phyloP scores from a whole-genome alignment of 1,284 basidiomycete species.

The Ustilago curta region DNA sequence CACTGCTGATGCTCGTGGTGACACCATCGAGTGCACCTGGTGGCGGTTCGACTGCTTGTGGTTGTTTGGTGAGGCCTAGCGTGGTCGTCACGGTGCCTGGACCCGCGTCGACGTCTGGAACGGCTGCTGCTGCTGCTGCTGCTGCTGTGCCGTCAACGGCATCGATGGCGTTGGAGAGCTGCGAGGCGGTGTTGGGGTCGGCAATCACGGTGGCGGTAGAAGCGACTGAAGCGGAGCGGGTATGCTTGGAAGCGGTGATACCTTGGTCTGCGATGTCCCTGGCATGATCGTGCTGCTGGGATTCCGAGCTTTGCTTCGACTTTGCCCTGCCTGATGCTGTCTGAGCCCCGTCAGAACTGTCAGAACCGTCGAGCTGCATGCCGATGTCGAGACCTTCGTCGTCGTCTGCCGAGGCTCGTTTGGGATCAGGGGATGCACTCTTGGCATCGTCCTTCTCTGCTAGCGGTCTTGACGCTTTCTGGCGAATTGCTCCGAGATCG shows the following conservation, averaged over 20 bases:
- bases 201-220: slow-evolving; percentile 27
- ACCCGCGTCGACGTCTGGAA: slow-evolving; percentile 19
- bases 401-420: slow-evolving; percentile 11
- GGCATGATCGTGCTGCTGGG: too few relatives aligned
- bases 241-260: not conserved
- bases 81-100: slow-evolving; percentile 41
- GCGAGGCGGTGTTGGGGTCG: slow-evolving; percentile 66
- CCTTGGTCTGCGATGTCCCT: not conserved
- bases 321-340: not conserved
- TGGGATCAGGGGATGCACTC: not conserved
- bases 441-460: not conserved
- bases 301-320: not conserved
- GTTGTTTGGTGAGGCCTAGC: slow-evolving; percentile 56
- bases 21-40: slow-evolving; percentile 64
- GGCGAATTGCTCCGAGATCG: slow-evolving; percentile 26
- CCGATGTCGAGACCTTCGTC: slow-evolving; percentile 37
- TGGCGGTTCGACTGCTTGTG: slow-evolving; percentile 57
- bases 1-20: slow-evolving; percentile 64
- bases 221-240: slow-evolving; percentile 9
- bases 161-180: slow-evolving; percentile 42
- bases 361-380: slow-evolving; percentile 24
- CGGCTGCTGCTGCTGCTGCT: not conserved
- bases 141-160: slow-evolving; percentile 11
- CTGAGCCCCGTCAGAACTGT: not conserved
- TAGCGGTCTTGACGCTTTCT: not conserved